Evolutionary conservation across 1,284 basidiomycete genomes (phyloP).

Genomic region (Leucocoprinus gongylophorus): DNA sequence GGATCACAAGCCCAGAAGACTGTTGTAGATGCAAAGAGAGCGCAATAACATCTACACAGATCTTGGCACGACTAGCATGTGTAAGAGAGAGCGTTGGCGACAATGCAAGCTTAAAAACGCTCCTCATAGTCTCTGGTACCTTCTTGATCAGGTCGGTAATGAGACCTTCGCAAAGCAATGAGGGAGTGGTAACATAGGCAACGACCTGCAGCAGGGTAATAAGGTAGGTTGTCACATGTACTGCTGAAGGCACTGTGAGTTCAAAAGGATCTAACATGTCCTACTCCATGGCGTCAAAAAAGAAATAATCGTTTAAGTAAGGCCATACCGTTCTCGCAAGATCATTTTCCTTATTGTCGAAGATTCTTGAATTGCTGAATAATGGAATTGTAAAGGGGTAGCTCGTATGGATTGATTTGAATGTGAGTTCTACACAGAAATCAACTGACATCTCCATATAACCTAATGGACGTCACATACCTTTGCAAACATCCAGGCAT

Average conservation of each 20-base stretch:
- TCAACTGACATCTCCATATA: not conserved
- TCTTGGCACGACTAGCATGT: constrained; percentile 1
- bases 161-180: constrained; percentile 7
- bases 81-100: not conserved
- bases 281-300: not conserved
- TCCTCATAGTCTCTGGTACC: not conserved
- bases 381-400: constrained; percentile 13
- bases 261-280: constrained; percentile 1
- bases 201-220: constrained; percentile 2
- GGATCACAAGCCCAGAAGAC: constrained; percentile 2
- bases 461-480: constrained; percentile 25
- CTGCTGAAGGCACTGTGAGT: constrained; percentile 1
- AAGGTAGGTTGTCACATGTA: not conserved
- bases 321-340: not conserved
- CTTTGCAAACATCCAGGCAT: constrained; percentile 36
- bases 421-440: constrained; percentile 24
- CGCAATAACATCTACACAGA: not conserved
- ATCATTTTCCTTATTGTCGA: not conserved
- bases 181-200: not conserved
- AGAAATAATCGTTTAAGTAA: not conserved
- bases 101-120: not conserved
- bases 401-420: constrained; percentile 24
- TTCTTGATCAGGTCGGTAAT: constrained; percentile 4
- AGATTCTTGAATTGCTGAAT: constrained; percentile 1
- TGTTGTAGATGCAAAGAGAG: not conserved